Evolutionary conservation across 306 rosid species (phyloP).

Genomic region (Cicer judaicum): DNA sequence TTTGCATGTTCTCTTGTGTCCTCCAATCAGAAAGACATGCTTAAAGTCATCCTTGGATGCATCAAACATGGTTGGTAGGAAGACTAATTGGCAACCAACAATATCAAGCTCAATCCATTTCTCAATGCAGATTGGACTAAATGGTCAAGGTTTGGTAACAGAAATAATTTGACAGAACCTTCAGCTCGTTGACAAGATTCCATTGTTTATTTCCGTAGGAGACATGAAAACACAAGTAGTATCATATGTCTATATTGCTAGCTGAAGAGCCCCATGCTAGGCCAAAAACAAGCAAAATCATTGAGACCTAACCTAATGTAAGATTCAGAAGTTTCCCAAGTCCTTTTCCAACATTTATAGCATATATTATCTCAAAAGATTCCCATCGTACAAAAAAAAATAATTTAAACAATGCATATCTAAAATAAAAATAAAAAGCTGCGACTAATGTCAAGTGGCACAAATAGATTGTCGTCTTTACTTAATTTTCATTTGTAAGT

Average conservation of each 20-base stretch:
- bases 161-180: slow-evolving; percentile 13
- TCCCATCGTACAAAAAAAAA: not conserved
- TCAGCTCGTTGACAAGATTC: slow-evolving; percentile 15
- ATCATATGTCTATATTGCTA: not conserved
- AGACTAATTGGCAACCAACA: slow-evolving; percentile 7
- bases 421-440: not conserved
- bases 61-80: slow-evolving; percentile 8
- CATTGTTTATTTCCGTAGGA: not conserved
- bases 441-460: not conserved
- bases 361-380: slow-evolving; percentile 13
- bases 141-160: slow-evolving; percentile 14
- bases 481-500: not conserved
- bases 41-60: slow-evolving; percentile 25
- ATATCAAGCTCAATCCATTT: slow-evolving; percentile 22
- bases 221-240: not conserved
- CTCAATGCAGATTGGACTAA: slow-evolving; percentile 21
- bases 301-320: slow-evolving; percentile 16
- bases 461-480: not conserved
- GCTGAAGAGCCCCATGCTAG: not conserved
- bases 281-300: not conserved
- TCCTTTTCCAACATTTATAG: slow-evolving; percentile 13
- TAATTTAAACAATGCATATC: not conserved
- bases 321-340: not conserved
- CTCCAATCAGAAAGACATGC: slow-evolving; percentile 11
- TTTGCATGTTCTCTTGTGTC: slow-evolving; percentile 9